These are phyloP conservation scores for Angophora floribunda DNA, from an alignment of 345 rosid genomes.

Conservation along the genomic window DNA sequence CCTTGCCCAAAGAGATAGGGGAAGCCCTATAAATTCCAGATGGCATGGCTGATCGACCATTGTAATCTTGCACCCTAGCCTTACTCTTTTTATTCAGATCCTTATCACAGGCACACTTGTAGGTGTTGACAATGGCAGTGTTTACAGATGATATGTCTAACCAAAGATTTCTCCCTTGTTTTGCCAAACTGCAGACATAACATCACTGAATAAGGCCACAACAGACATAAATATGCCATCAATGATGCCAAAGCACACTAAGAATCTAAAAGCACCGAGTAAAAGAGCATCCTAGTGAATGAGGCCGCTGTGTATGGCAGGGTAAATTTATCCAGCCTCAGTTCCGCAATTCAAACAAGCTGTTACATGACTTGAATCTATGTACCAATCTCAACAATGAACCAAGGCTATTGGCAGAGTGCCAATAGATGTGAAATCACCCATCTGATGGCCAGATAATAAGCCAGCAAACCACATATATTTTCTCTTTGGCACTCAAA, in stretches of 20 bases:
- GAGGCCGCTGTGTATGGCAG: neutral
- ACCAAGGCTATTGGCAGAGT: neutral
- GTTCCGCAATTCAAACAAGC: neutral
- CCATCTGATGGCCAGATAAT: neutral
- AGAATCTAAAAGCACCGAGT: neutral
- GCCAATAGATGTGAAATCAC: neutral
- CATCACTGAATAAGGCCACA: neutral
- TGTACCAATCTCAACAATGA: neutral
- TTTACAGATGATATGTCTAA: constrained; percentile 77
- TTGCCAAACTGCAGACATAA: constrained; percentile 53
- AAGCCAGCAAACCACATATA: neutral
- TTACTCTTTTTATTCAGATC: constrained; percentile 20
- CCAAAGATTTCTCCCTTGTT: constrained; percentile 65
- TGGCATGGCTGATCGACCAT: constrained; percentile 30
- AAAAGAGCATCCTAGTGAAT: neutral
- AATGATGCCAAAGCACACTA: neutral
- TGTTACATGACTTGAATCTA: neutral
- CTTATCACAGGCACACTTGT: constrained; percentile 50
- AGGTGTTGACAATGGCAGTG: constrained; percentile 72
- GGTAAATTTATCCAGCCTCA: neutral
- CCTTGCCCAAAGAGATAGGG: constrained; percentile 80
- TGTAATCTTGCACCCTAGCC: constrained; percentile 17
- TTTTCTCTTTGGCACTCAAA: neutral
- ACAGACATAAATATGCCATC: neutral
- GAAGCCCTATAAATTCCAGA: constrained; percentile 60